Percentiles rank a stretch among this genome's conserved stretches.
Evolutionary conservation across 2,329 filamentous ascomycete species (phyloP).

Genomic region (Pseudogymnoascus sp.): DNA sequence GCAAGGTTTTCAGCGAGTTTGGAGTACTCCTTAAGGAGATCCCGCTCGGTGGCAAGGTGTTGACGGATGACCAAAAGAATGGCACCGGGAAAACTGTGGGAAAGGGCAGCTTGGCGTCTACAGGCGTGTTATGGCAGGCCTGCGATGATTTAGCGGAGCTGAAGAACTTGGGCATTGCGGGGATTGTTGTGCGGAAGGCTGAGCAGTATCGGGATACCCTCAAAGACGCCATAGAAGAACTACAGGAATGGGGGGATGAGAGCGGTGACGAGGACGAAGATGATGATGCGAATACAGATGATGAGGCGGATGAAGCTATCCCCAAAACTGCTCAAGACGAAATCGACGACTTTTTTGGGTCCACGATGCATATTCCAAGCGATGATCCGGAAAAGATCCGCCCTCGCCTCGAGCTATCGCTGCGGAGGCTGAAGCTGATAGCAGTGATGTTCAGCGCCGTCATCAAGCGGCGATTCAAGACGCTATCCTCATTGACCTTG

Average conservation of each 20-base stretch:
- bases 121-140: slow-evolving; percentile 73
- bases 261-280: slow-evolving; percentile 52
- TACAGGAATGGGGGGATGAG: slow-evolving; percentile 82
- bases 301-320: slow-evolving; percentile 28
- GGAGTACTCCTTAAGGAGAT: slow-evolving; percentile 52
- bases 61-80: slow-evolving; percentile 41
- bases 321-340: slow-evolving; percentile 42
- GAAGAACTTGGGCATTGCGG: slow-evolving; percentile 58
- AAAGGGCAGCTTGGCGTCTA: slow-evolving; percentile 53
- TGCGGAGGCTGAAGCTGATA: slow-evolving; percentile 59
- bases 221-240: slow-evolving; percentile 74
- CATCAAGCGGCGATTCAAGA: slow-evolving; percentile 60
- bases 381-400: slow-evolving; percentile 57
- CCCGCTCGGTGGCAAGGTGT: slow-evolving; percentile 47
- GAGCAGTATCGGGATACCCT: slow-evolving; percentile 68
- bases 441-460: slow-evolving; percentile 62
- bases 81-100: slow-evolving; percentile 30
- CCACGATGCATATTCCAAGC: slow-evolving; percentile 51
- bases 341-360: slow-evolving; percentile 61
- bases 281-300: slow-evolving; percentile 37
- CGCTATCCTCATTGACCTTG: slow-evolving; percentile 39
- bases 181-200: slow-evolving; percentile 61
- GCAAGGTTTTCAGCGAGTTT: slow-evolving; percentile 56
- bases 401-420: slow-evolving; percentile 53
- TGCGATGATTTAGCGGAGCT: slow-evolving; percentile 67